phyloP scores from a whole-genome alignment of 78 protist species.

The Fonticula alba region DNA sequence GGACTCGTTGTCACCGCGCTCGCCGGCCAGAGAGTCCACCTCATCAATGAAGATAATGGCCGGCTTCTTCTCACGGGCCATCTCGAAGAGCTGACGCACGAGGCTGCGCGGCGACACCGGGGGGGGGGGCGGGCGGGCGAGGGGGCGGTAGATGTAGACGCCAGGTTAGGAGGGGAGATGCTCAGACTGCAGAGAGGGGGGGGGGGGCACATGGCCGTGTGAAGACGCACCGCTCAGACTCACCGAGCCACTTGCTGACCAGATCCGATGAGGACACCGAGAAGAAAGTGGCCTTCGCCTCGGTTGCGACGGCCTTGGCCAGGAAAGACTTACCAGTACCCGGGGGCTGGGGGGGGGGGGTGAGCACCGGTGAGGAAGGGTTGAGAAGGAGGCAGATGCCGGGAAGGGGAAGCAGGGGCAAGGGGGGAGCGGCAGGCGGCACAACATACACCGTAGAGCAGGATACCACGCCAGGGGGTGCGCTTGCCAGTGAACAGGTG shows the following conservation, averaged over 20 bases:
- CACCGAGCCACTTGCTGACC: slow-evolving; percentile 91
- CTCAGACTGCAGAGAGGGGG: background rate
- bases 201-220: background rate
- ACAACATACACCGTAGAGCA: slow-evolving; percentile 77
- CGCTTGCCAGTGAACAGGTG: slow-evolving; percentile 84
- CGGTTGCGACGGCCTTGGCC: slow-evolving; percentile 98
- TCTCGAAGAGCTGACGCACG: slow-evolving; percentile 74
- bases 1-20: slow-evolving; percentile 73
- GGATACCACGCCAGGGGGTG: slow-evolving; percentile 94
- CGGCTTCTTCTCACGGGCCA: slow-evolving; percentile 79
- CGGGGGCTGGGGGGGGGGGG: slow-evolving; percentile 44
- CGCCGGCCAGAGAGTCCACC: slow-evolving; percentile 75
- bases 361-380: background rate
- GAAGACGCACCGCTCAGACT: slow-evolving; percentile 49
- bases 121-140: background rate
- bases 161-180: background rate
- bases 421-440: background rate
- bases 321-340: slow-evolving; percentile 93
- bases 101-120: slow-evolving; percentile 8
- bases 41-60: slow-evolving; percentile 95
- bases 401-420: background rate
- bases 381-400: background rate
- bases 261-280: slow-evolving; percentile 80
- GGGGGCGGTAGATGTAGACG: background rate
- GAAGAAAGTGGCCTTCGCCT: slow-evolving; percentile 81